Percentiles rank a stretch among this genome's conserved stretches.
These are phyloP conservation scores for Mycena venus DNA, from an alignment of 768 basidiomycete genomes.

Conservation along the genomic window DNA sequence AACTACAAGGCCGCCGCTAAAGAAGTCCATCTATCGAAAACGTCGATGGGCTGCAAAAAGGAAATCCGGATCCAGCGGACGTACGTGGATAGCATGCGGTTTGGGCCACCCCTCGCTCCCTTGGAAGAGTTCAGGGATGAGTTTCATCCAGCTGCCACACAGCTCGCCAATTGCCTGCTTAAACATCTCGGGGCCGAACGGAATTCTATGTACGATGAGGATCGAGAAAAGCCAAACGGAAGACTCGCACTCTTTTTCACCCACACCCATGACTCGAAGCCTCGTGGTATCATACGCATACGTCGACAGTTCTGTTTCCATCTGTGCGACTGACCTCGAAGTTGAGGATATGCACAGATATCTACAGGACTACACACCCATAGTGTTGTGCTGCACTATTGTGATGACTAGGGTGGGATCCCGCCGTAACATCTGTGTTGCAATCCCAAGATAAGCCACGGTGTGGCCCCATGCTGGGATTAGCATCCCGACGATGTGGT, in stretches of 20 bases:
- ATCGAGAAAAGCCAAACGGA: not conserved
- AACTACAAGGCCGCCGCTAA: not conserved
- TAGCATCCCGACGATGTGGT: slow-evolving; percentile 12
- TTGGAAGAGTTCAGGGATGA: not conserved
- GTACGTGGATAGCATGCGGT: slow-evolving; percentile 14
- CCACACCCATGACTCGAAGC: slow-evolving; percentile 14
- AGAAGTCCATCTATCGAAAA: slow-evolving; percentile 10
- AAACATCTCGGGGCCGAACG: not conserved
- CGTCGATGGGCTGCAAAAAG: not conserved
- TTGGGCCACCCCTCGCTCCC: slow-evolving; percentile 6
- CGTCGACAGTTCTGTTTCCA: slow-evolving; percentile 2
- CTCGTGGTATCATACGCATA: slow-evolving; percentile 1
- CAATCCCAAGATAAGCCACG: not conserved
- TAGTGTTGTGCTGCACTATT: slow-evolving; percentile 11
- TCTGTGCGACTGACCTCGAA: not conserved
- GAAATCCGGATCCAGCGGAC: not conserved
- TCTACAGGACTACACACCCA: not conserved
- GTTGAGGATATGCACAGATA: not conserved
- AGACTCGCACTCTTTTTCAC: not conserved
- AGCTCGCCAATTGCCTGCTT: not conserved
- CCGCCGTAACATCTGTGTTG: not conserved
- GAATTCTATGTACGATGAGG: not conserved
- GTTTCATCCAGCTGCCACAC: not conserved
- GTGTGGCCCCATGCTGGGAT: slow-evolving; percentile 14
- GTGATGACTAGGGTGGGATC: slow-evolving; percentile 3